Evolutionary conservation across 352 stramenopile species (phyloP).

Genomic region (Phytophthora cactorum): DNA sequence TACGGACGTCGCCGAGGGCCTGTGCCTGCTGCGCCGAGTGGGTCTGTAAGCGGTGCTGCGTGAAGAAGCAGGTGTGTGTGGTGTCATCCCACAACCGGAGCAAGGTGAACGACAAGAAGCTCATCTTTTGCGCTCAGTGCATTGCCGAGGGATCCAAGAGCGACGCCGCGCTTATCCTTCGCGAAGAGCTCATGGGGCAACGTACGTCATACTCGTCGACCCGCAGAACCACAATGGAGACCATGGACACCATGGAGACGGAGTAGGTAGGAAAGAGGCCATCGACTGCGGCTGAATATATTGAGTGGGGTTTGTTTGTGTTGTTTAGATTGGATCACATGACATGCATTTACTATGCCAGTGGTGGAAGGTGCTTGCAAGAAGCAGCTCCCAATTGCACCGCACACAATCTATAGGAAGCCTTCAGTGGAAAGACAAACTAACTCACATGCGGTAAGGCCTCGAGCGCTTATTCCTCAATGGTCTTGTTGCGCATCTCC

Average conservation of each 20-base stretch:
- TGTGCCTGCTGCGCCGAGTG: slow-evolving; percentile 41
- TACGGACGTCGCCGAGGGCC: slow-evolving; percentile 28
- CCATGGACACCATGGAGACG: slow-evolving; percentile 11
- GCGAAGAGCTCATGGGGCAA: slow-evolving; percentile 39
- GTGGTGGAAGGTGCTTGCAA: slow-evolving; percentile 33
- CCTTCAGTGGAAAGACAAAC: slow-evolving; percentile 34
- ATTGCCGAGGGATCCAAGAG: slow-evolving; percentile 43
- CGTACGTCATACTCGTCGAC: slow-evolving; percentile 41
- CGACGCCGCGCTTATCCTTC: slow-evolving; percentile 38
- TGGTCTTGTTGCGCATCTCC: slow-evolving; percentile 90
- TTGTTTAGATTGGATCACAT: slow-evolving; percentile 30
- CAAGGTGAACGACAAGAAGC: slow-evolving; percentile 50
- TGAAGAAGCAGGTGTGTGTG: slow-evolving; percentile 48
- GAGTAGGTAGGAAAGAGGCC: slow-evolving; percentile 6
- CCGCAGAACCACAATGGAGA: slow-evolving; percentile 32
- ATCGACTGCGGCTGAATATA: slow-evolving; percentile 48
- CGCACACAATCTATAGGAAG: slow-evolving; percentile 38
- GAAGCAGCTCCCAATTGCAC: slow-evolving; percentile 36
- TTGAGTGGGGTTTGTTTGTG: slow-evolving; percentile 38
- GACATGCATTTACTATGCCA: slow-evolving; percentile 35
- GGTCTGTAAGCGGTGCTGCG: slow-evolving; percentile 49
- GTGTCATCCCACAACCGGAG: slow-evolving; percentile 41
- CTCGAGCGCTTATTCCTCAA: slow-evolving; percentile 54
- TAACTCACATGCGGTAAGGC: slow-evolving; percentile 15
- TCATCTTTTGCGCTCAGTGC: slow-evolving; percentile 49